These are phyloP conservation scores for Trichoderma endophyticum DNA, from an alignment of 2,329 filamentous ascomycete genomes.

Conservation along the genomic window DNA sequence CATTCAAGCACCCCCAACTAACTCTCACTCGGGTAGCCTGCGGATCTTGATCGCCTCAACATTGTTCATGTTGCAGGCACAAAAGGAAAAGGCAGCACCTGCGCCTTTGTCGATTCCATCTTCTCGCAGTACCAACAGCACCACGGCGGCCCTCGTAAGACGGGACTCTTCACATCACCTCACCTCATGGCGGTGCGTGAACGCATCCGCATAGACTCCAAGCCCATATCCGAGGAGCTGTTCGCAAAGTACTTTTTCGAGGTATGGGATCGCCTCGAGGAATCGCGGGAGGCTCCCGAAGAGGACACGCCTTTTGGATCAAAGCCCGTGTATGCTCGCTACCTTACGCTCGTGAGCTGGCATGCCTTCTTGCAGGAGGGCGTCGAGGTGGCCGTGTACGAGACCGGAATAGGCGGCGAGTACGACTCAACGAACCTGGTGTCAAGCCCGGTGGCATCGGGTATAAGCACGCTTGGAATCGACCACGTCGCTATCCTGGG, in stretches of 20 bases:
- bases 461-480: conserved; percentile 64
- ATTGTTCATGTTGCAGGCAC: conserved; percentile 70
- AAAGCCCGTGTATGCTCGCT: conserved; percentile 58
- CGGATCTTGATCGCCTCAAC: conserved; percentile 59
- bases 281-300: conserved; percentile 30
- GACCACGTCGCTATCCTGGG: conserved; percentile 66
- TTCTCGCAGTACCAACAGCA: conserved; percentile 49
- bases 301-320: conserved; percentile 36
- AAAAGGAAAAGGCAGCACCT: conserved; percentile 75
- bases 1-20: neutral
- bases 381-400: conserved; percentile 61
- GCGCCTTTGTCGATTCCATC: conserved; percentile 64
- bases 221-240: conserved; percentile 53
- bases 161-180: conserved; percentile 67
- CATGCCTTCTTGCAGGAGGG: conserved; percentile 63
- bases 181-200: conserved; percentile 66
- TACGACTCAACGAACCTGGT: conserved; percentile 68
- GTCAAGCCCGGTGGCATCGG: conserved; percentile 53
- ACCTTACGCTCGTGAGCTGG: conserved; percentile 63
- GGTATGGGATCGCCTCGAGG: conserved; percentile 57
- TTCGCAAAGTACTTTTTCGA: conserved; percentile 68
- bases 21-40: conserved; percentile 27
- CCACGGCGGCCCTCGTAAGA: conserved; percentile 38
- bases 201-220: conserved; percentile 60
- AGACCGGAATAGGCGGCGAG: conserved; percentile 66